A percentile compares a stretch with the other conserved stretches of the same genome.
Conservation (phyloP, 306 rosid genomes). For the Pachyrhizus erosus region DNA sequence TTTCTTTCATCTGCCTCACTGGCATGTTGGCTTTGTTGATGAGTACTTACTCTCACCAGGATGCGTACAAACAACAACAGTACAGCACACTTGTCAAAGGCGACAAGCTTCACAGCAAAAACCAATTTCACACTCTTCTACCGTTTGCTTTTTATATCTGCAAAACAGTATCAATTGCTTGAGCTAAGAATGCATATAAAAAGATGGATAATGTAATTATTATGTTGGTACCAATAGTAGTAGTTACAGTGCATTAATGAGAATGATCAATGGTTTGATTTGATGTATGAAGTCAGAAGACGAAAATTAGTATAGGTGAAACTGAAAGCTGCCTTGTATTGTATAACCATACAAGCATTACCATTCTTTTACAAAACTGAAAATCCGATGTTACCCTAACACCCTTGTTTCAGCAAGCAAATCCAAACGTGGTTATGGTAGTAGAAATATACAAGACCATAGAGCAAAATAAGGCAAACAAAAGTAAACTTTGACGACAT, state of each 20-base stretch:
- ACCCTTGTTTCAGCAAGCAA: constrained; percentile 42
- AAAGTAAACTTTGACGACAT: constrained; percentile 17
- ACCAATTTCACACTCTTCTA: constrained; percentile 40
- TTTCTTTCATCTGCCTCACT: constrained; percentile 84
- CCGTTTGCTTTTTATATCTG: constrained; percentile 49
- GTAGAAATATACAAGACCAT: constrained; percentile 31
- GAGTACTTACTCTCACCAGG: constrained; percentile 27
- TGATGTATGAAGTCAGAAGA: constrained; percentile 44
- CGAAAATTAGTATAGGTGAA: constrained; percentile 37
- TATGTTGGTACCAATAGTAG: constrained; percentile 50
- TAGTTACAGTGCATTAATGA: constrained; percentile 30
- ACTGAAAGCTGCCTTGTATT: constrained; percentile 38
- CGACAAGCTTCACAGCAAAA: constrained; percentile 46
- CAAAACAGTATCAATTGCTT: constrained; percentile 50
- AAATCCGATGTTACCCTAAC: constrained; percentile 40
- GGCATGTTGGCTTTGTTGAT: constrained; percentile 66
- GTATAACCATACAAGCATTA: constrained; percentile 54
- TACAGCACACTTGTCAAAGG: constrained; percentile 37
- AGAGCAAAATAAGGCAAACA: constrained; percentile 25
- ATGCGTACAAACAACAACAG: constrained; percentile 18
- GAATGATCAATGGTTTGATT: constrained; percentile 43
- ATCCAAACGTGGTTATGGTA: constrained; percentile 37
- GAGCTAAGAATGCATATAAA: constrained; percentile 43
- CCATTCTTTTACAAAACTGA: constrained; percentile 55
- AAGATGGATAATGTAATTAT: constrained; percentile 48